phyloP scores from a whole-genome alignment of 2,329 filamentous ascomycete species.

The Pseudogymnoascus sp. region DNA sequence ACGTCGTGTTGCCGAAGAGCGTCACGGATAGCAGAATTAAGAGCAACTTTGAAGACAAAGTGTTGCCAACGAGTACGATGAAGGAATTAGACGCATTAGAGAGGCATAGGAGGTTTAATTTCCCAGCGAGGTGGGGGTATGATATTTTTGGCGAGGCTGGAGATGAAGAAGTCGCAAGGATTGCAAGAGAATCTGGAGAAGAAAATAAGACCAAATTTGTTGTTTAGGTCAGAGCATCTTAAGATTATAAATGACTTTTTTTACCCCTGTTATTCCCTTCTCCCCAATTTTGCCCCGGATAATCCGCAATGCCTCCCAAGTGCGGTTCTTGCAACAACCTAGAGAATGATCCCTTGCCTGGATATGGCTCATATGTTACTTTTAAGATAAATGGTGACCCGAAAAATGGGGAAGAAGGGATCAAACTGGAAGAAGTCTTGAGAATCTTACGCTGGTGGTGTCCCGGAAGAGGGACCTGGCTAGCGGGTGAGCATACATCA shows the following conservation, averaged over 20 bases:
- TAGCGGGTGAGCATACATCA: too few species aligned
- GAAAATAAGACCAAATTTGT: conserved; percentile 33
- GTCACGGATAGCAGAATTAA: conserved; percentile 50
- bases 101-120: conserved; percentile 38
- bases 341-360: too few species aligned
- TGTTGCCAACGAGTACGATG: conserved; percentile 32
- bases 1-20: conserved; percentile 58
- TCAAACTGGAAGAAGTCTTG: too few species aligned
- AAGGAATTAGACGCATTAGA: conserved; percentile 34
- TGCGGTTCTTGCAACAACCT: not conserved
- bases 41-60: conserved; percentile 52
- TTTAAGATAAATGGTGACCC: too few species aligned
- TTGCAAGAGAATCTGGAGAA: conserved; percentile 29
- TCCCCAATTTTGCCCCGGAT: not conserved
- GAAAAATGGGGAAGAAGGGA: too few species aligned
- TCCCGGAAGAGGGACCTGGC: too few species aligned
- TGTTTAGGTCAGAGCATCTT: conserved; percentile 14
- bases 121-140: conserved; percentile 35
- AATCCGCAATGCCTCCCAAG: not conserved
- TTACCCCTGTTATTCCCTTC: not conserved
- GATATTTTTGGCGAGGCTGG: conserved; percentile 39
- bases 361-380: too few species aligned
- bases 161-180: conserved; percentile 30
- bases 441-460: too few species aligned
- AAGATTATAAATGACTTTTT: not conserved